Conservation (phyloP, 148 eudicot species). For the Rhododendron griersonianum region DNA sequence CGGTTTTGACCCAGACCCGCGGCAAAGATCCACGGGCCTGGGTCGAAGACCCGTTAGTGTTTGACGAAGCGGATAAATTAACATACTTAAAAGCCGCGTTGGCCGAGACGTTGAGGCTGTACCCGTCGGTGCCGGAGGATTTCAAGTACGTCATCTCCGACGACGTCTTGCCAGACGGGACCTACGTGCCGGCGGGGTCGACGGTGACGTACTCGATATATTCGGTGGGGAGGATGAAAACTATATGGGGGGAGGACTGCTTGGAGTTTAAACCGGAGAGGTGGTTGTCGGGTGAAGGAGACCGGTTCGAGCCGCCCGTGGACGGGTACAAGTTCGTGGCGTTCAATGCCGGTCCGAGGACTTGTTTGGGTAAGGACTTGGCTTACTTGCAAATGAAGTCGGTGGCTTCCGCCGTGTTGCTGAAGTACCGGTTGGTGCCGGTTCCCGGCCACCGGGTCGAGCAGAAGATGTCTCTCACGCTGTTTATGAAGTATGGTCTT, state of each 20-base stretch:
- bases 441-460: slow-evolving; percentile 82
- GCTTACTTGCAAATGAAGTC: slow-evolving; percentile 91
- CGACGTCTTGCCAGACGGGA: slow-evolving; percentile 77
- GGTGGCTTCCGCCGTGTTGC: slow-evolving; percentile 69
- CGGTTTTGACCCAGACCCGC: slow-evolving; percentile 51
- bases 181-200: slow-evolving; percentile 66
- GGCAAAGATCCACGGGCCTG: slow-evolving; percentile 44
- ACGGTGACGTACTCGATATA: slow-evolving; percentile 82
- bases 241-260: slow-evolving; percentile 88
- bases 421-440: slow-evolving; percentile 45
- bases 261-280: slow-evolving; percentile 83
- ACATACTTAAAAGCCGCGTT: slow-evolving; percentile 71
- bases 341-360: slow-evolving; percentile 85
- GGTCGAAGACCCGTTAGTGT: slow-evolving; percentile 55
- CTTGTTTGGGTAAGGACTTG: slow-evolving; percentile 79
- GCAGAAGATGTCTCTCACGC: slow-evolving; percentile 81
- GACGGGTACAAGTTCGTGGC: slow-evolving; percentile 81
- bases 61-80: slow-evolving; percentile 74
- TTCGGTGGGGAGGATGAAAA: slow-evolving; percentile 82
- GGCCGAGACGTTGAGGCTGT: slow-evolving; percentile 71
- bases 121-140: slow-evolving; percentile 82
- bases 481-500: slow-evolving; percentile 81
- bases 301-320: slow-evolving; percentile 59
- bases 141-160: slow-evolving; percentile 68
- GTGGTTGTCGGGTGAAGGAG: slow-evolving; percentile 45